Conservation (phyloP, 139 green algal species). For the Volvox africanus region DNA sequence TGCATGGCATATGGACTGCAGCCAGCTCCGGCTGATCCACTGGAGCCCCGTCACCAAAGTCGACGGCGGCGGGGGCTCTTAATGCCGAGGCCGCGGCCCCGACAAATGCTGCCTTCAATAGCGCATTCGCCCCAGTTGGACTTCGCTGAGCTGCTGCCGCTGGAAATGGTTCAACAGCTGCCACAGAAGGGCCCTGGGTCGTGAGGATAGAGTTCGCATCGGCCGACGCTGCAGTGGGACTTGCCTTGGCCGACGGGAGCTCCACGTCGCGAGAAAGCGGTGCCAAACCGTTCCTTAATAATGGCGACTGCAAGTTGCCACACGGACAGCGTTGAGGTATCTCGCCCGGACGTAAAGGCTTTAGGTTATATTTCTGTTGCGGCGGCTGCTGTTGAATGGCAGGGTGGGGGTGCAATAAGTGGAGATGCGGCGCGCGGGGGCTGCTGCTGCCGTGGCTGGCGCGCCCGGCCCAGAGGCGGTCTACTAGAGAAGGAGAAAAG, state of each 20-base stretch:
- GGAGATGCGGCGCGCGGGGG: not conserved
- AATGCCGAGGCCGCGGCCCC: not conserved
- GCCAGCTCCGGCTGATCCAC: not conserved
- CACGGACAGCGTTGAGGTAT: not conserved
- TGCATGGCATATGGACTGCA: not conserved
- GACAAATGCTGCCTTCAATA: too few species aligned
- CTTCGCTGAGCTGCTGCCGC: too few species aligned
- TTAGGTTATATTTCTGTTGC: not conserved
- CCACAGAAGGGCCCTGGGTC: not conserved
- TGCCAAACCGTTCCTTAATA: not conserved
- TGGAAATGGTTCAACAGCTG: not conserved
- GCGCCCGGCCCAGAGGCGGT: constrained; percentile 2
- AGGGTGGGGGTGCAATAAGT: not conserved
- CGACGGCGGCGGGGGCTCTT: not conserved
- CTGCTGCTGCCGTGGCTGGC: not conserved
- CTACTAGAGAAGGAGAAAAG: constrained; percentile 5
- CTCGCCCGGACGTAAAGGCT: not conserved
- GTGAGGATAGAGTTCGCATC: not conserved
- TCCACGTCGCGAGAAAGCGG: not conserved
- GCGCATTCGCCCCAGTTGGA: too few species aligned
- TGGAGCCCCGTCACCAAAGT: not conserved
- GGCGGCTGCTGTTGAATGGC: not conserved
- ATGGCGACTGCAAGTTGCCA: not conserved
- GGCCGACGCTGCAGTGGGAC: not conserved
- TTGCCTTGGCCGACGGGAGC: not conserved